Evolutionary conservation across 2,329 filamentous ascomycete genomes (phyloP).

Genomic region (Nemania serpens): DNA sequence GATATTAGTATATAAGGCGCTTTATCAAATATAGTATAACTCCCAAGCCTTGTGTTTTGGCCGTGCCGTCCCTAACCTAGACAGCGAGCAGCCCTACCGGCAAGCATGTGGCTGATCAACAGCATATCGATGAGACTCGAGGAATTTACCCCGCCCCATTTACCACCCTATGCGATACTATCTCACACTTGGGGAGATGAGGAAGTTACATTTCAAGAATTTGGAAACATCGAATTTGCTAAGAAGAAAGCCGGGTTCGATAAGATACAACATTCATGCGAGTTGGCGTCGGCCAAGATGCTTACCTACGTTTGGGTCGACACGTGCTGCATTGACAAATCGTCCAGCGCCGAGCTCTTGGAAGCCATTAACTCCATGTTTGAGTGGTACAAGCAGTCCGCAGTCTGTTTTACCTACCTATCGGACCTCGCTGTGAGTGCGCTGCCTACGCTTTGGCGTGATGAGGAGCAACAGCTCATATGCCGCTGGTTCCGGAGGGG

Average conservation of each 20-base stretch:
- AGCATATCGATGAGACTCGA: neutral
- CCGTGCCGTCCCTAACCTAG: too few relatives aligned
- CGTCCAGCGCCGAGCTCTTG: neutral
- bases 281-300: neutral
- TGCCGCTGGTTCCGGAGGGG: conserved; percentile 3
- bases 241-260: neutral
- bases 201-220: neutral
- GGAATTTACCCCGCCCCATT: neutral
- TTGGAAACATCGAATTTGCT: neutral
- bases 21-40: too few relatives aligned
- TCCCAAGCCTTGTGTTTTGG: too few relatives aligned
- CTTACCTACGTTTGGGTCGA: neutral
- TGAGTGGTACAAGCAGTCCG: neutral
- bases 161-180: conserved; percentile 1
- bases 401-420: conserved; percentile 1
- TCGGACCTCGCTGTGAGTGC: neutral
- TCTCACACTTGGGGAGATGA: conserved; percentile 10
- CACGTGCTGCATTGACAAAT: conserved; percentile 11
- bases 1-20: too few relatives aligned
- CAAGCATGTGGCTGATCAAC: conserved; percentile 7
- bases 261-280: neutral
- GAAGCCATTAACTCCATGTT: conserved; percentile 6
- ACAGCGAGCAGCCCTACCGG: too few relatives aligned
- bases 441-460: neutral
- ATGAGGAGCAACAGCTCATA: neutral